phyloP scores from a whole-genome alignment of 225 moss, liverwort and hornwort genomes.

The Polytrichum formosum region DNA sequence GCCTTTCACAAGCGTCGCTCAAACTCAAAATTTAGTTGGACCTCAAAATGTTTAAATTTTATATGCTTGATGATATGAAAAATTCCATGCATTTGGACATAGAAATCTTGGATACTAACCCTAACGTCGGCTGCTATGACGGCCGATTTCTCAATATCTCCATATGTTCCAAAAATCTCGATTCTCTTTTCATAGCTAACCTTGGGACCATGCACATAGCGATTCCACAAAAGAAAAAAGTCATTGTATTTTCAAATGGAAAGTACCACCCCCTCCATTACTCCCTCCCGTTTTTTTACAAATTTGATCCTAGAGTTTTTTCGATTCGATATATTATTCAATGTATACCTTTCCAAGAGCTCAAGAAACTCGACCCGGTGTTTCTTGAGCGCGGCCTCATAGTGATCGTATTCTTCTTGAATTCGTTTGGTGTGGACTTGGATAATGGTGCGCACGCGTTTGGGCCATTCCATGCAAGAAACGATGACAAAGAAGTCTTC shows the following conservation, averaged over 20 bases:
- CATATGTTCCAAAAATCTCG: conserved; percentile 65
- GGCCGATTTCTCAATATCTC: conserved; percentile 68
- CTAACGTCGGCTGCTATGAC: conserved; percentile 39
- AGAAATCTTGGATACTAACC: conserved; percentile 17
- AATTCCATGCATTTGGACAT: no score
- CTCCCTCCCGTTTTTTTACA: no score
- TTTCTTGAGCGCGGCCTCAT: conserved; percentile 62
- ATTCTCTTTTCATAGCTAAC: conserved; percentile 62
- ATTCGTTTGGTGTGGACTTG: conserved; percentile 80
- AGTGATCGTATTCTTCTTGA: conserved; percentile 83
- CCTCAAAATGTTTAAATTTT: no score
- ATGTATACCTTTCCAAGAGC: conserved; percentile 48
- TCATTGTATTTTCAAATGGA: neutral
- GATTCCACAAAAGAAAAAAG: neutral
- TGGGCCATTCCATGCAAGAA: conserved; percentile 84
- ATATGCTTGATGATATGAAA: no score
- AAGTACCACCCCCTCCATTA: no score
- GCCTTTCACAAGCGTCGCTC: no score
- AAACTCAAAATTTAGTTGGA: no score
- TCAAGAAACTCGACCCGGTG: conserved; percentile 33
- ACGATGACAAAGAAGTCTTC: conserved; percentile 67
- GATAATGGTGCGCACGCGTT: conserved; percentile 65
- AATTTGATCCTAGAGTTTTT: no score
- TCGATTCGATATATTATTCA: no score
- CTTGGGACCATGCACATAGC: neutral